These are phyloP conservation scores for Microbotryomycetes sp. DNA, from an alignment of 1,284 basidiomycete species.

Conservation along the genomic window DNA sequence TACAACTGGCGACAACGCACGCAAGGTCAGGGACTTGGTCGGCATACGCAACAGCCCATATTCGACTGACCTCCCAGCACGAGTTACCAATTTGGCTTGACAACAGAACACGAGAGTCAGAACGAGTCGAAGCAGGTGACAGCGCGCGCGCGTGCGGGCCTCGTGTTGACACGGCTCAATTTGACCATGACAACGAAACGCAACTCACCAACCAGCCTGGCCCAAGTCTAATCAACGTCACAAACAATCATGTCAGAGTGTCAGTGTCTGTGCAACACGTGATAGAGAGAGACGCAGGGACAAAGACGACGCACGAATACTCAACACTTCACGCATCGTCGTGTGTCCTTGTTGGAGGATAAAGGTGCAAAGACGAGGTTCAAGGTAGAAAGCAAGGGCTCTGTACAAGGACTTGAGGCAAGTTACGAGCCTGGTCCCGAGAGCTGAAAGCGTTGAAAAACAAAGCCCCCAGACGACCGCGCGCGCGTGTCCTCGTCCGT, in stretches of 20 bases:
- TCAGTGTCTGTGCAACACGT: background rate
- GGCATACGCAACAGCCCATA: background rate
- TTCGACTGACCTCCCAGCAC: conserved; percentile 56
- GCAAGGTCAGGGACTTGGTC: background rate
- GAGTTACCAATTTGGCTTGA: conserved; percentile 16
- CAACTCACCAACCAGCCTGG: conserved; percentile 55
- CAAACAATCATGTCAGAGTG: background rate
- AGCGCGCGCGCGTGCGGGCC: background rate
- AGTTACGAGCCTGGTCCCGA: no score
- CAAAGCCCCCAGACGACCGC: no score
- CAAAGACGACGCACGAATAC: conserved; percentile 28
- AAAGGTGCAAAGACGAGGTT: no score
- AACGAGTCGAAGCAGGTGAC: background rate
- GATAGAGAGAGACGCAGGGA: background rate
- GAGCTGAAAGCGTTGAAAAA: no score
- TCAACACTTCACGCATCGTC: conserved; percentile 38
- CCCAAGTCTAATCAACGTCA: conserved; percentile 9
- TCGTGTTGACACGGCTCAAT: background rate
- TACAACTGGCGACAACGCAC: conserved; percentile 62
- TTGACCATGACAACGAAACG: conserved; percentile 55
- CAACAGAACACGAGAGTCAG: conserved; percentile 3
- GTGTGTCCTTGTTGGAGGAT: no score
- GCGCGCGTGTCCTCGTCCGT: no score
- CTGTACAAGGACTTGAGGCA: no score
- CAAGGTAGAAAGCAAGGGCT: no score